Conservation (phyloP, 2,329 filamentous ascomycete genomes). For the Fusarium multiceps region DNA sequence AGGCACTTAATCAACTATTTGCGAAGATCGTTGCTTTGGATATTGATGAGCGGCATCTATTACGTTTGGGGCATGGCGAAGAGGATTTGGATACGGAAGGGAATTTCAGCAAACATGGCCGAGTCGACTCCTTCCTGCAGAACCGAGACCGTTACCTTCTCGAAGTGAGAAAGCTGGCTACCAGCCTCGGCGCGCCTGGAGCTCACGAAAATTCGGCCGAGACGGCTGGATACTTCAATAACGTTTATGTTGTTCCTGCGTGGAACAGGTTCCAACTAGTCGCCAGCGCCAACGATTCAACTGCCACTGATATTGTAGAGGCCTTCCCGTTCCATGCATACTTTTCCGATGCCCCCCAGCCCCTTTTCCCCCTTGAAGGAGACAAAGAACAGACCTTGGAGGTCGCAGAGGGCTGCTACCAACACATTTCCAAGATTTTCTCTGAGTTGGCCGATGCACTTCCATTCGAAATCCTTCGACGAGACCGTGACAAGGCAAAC, state of each 20-base stretch:
- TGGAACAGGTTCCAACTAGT: slow-evolving; percentile 84
- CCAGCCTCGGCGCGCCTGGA: slow-evolving; percentile 85
- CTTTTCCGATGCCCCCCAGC: slow-evolving; percentile 88
- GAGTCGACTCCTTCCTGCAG: slow-evolving; percentile 94
- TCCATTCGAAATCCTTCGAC: slow-evolving; percentile 92
- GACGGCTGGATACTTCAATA: slow-evolving; percentile 96
- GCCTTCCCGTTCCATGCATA: slow-evolving; percentile 90
- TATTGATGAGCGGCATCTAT: slow-evolving; percentile 92
- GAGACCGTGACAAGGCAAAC: slow-evolving; percentile 92
- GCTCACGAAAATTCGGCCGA: slow-evolving; percentile 97
- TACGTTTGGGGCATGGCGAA: slow-evolving; percentile 93
- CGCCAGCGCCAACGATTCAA: slow-evolving; percentile 65
- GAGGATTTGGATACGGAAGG: slow-evolving; percentile 89
- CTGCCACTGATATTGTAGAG: slow-evolving; percentile 70
- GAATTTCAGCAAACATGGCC: slow-evolving; percentile 92
- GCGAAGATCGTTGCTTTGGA: slow-evolving; percentile 97
- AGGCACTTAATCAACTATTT: slow-evolving; percentile 96
- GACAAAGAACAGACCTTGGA: slow-evolving; percentile 77
- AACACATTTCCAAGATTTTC: slow-evolving; percentile 91
- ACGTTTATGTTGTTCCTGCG: slow-evolving; percentile 86
- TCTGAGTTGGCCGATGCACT: slow-evolving; percentile 91
- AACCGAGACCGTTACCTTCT: slow-evolving; percentile 81
- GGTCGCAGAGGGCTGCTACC: slow-evolving; percentile 84
- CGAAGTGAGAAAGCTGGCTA: slow-evolving; percentile 88
- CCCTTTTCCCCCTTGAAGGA: slow-evolving; percentile 77